Evolutionary conservation across 2,329 filamentous ascomycete species (phyloP), one percentile per base, ranked within the genome.

Genomic region (Plenodomus tracheiphilus): DNA sequence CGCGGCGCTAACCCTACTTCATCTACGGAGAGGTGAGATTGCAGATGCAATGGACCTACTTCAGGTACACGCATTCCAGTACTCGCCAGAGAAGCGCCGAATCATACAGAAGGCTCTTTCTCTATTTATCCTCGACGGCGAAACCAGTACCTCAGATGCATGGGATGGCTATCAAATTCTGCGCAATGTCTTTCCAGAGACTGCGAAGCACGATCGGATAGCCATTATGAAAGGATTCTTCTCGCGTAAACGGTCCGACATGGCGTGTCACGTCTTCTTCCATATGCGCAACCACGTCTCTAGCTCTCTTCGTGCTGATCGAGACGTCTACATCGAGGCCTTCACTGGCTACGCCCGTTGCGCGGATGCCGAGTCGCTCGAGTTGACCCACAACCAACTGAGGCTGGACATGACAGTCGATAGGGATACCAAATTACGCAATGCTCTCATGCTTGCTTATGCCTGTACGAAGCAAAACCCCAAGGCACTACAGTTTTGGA

Each of bases 401-500:
- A 97, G 96, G 75, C 86, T 97, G 70, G 94, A 99, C 70, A 81
- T 86, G n/a, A 82, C 84, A 36, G 81, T 97, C 32, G 85, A 92
- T 59, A 81, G 87, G 4, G 85, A 82, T 59, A 97, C 93, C 0
- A 79, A 77, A 46, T 77, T 97, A 2, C 84, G 87, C 61, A 97
- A 96, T 62, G 85, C 88, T 0, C 77, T 97, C 41, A 96, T 99
- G 85, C 79, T 94, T 11, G 92, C 90, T 0, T 93, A 96, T 66
- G 84, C 85, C 1, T 81, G 83, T 1, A 88, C 85, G 62, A 88
- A 83, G 6, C 79, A 85, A 55, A 79, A 87, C 0, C 74, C 80
- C 22, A 82, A 82, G 46, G 89, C 89, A 1, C 76, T 96, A 55
- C 84, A 86, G 41, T 90, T 91, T 66, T 97, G 92, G 91, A 79